Base-by-base conservation (phyloP, 495 filamentous ascomycete genomes). In the Cenococcum geophilum region DNA sequence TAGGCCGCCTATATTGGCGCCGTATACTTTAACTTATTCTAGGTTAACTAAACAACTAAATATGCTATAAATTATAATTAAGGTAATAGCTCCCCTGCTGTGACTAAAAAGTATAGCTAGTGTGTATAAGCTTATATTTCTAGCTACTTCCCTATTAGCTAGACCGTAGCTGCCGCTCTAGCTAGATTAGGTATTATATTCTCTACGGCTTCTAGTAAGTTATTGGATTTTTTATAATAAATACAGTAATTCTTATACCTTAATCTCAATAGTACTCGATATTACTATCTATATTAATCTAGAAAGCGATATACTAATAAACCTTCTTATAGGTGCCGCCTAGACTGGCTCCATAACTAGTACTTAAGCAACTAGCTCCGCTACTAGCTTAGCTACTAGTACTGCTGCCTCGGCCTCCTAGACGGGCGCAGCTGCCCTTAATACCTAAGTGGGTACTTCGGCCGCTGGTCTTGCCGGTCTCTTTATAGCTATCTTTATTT, bases 51-150 rank as follows among this genome's bases (percentile, higher is more conserved):
- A 56, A 91, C 86, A 71, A 86, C 77, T 69, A 68, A 73, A 11
- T 92, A 89, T 72, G 83, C 85, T 20, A 76, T 78, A 56, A 72
- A 73, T 51, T 92, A 89, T 73, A 80, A 82, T 43, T 78, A 88
- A 73, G 88, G 88, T 61, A 76, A 78, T 64, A 87, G 89, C 60
- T 75, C 80, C 40, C 74, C 78, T 0, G 69, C 71, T 25, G 85
- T 83, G 55, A 88, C 78, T 61, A 58, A 79, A 18, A 69, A 68
- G 48, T 91, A 83, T 74, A 65, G 74, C 59, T 50, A 76, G 42
- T 91, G 88, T 73, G 71, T 81, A 66, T 68, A 76, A 50, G 57
- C 55, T 32, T 91, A 88, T 76, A 84, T 83, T 71, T 74, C 45
- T 68, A 72, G 76, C 52, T 74, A 83, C 75, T 91, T 80, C 79